Evolutionary conservation across 2,329 filamentous ascomycete genomes (phyloP).

Genomic region (Scortechinia acanthostroma): DNA sequence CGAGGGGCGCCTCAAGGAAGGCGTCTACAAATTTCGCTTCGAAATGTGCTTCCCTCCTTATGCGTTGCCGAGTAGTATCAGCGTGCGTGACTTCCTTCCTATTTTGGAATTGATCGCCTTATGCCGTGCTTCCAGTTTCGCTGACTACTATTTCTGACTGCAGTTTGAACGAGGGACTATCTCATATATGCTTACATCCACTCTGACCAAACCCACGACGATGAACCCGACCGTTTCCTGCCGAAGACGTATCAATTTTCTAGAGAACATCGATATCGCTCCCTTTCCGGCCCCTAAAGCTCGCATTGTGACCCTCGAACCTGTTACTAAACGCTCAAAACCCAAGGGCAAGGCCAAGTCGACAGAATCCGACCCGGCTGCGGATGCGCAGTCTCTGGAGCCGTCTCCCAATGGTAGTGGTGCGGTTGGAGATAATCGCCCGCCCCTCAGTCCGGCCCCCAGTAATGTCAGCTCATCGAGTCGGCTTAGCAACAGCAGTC

Average conservation of each 20-base stretch:
- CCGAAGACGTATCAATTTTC: conserved; percentile 46
- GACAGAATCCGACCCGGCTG: conserved; percentile 5
- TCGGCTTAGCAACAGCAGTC: conserved; percentile 38
- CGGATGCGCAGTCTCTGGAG: conserved; percentile 2
- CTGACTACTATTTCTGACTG: conserved; percentile 4
- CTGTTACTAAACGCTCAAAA: conserved; percentile 39
- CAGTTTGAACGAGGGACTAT: conserved; percentile 62
- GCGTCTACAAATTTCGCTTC: conserved; percentile 61
- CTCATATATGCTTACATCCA: conserved; percentile 55
- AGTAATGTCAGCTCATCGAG: conserved; percentile 37
- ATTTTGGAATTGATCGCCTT: conserved; percentile 4
- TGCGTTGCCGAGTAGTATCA: conserved; percentile 57
- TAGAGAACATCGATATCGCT: conserved; percentile 54
- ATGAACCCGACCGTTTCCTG: conserved; percentile 49
- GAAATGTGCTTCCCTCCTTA: conserved; percentile 53
- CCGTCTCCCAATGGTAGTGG: conserved; percentile 4
- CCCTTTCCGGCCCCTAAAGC: conserved; percentile 47
- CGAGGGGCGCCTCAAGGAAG: conserved; percentile 53
- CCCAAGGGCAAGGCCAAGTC: conserved; percentile 29
- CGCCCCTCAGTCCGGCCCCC: conserved; percentile 32
- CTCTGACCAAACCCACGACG: conserved; percentile 55
- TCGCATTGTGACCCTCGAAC: conserved; percentile 50
- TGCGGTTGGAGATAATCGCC: conserved; percentile 17
- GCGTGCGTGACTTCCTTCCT: conserved; percentile 31
- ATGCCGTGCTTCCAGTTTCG: conserved; percentile 5